A percentile compares a stretch with the other conserved stretches of the same genome.
phyloP scores from a whole-genome alignment of 78 protist genomes.

The Dictyostelium brefeldianum region DNA sequence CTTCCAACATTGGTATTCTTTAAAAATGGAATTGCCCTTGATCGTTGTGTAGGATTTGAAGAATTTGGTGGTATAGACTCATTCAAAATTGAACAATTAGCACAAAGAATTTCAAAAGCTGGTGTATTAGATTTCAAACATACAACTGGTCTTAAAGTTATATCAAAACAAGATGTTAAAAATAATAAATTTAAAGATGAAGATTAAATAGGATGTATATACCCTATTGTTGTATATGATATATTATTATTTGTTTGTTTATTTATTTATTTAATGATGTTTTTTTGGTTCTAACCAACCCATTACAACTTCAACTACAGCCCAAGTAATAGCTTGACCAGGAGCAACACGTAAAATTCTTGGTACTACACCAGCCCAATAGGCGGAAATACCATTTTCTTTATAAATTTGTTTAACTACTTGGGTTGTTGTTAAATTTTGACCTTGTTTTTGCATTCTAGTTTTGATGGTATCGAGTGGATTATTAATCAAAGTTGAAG shows the following conservation, averaged over 20 bases:
- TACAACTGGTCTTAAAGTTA: conserved; percentile 30
- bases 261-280: background rate
- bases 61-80: conserved; percentile 84
- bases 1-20: conserved; percentile 89
- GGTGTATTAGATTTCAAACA: conserved; percentile 59
- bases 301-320: conserved; percentile 68
- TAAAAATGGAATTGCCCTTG: conserved; percentile 85
- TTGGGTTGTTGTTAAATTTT: conserved; percentile 55
- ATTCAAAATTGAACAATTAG: conserved; percentile 61
- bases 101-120: conserved; percentile 59
- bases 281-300: conserved; percentile 14
- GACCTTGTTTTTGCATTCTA: conserved; percentile 82
- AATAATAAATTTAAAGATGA: conserved; percentile 3
- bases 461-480: conserved; percentile 78
- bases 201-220: too few relatives aligned
- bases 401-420: conserved; percentile 37
- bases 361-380: conserved; percentile 75
- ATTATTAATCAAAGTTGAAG: conserved; percentile 54
- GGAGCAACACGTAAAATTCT: conserved; percentile 29
- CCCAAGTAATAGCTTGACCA: conserved; percentile 77
- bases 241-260: background rate
- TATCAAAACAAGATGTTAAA: conserved; percentile 12
- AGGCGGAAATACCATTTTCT: conserved; percentile 63
- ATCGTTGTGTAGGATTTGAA: conserved; percentile 89
- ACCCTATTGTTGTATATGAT: too few relatives aligned